phyloP scores from a whole-genome alignment of 495 filamentous ascomycete species.

The Cercophora sp. region DNA sequence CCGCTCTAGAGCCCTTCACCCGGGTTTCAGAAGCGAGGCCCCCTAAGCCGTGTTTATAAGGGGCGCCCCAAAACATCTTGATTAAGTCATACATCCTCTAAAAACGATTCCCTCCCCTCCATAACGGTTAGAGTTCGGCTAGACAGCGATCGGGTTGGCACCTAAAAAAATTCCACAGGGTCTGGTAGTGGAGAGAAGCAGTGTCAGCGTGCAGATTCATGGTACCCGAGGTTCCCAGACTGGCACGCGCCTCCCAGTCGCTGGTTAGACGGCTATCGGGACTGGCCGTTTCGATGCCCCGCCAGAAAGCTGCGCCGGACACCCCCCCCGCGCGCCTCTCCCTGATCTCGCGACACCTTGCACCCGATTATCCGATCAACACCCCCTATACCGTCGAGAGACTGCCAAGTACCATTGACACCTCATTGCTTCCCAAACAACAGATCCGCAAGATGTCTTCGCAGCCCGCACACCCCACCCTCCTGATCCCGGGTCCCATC shows the following conservation, averaged over 20 bases:
- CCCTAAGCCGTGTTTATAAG: too few relatives aligned
- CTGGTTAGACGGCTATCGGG: conserved; percentile 25
- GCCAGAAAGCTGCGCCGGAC: conserved; percentile 44
- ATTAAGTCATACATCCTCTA: too few relatives aligned
- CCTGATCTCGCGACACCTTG: conserved; percentile 79
- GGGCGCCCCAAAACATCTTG: too few relatives aligned
- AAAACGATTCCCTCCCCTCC: background rate
- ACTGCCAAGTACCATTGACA: conserved; percentile 58
- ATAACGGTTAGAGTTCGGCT: background rate
- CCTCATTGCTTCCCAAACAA: conserved; percentile 25
- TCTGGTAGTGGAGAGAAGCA: conserved; percentile 14
- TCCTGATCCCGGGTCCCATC: conserved; percentile 94
- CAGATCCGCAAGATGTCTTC: conserved; percentile 60
- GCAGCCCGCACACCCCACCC: conserved; percentile 73
- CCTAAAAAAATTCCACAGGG: background rate
- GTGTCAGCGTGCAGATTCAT: conserved; percentile 14
- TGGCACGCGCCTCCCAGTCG: conserved; percentile 34
- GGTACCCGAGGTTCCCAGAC: conserved; percentile 28
- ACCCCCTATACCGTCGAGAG: conserved; percentile 42
- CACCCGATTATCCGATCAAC: conserved; percentile 47
- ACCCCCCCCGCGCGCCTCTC: conserved; percentile 65
- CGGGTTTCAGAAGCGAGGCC: background rate
- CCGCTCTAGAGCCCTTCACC: background rate
- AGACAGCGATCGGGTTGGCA: background rate
- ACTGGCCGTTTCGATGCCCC: conserved; percentile 42